Base-by-base conservation (phyloP, 2,329 filamentous ascomycete genomes). In the Tetracladium maxilliforme region DNA sequence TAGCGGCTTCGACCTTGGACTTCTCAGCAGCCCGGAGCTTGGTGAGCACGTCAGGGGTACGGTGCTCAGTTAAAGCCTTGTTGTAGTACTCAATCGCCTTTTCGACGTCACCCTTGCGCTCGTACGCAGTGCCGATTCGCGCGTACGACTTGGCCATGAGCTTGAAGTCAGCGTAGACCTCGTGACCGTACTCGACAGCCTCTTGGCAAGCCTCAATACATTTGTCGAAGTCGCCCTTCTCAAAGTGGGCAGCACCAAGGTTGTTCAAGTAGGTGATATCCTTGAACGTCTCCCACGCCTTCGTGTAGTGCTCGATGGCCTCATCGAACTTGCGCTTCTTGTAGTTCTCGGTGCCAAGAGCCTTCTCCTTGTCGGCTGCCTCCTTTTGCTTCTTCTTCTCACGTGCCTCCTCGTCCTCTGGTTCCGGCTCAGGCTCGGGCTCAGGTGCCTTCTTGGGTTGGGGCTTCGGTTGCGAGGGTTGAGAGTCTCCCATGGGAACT, bases 261-360 rank as follows among this genome's bases (percentile, higher is more conserved):
- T 98, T 98, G 61, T 92, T 98, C 31, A 95, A 66, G 56, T 98
- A 98, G 10, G 87, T 90, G 44, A 98, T 92, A 44, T 98, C 90
- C 64, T 94, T 90, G 69, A 82, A 65, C 19, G 80, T 54, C 31
- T 93, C 86, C 90, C 90, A 98, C 0, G 90, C 90, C 51, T 92
- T 92, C 48, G 53, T 69, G 63, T 98, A 98, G 59, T 98, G 83
- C 46, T 75, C 71, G 42, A 98, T 94, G 25, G 90, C 90, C 45
- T 79, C 73, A 42, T 95, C 90, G 39, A 98, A 94, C 47, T 94
- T 75, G 39, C 83, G 77, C 70, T 95, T 95, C 75, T 98, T 98
- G 67, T 98, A 98, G 51, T 77, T 76, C 40, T 90, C 83, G 10
- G 87, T 98, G 30, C 90, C 90, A 29, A 92, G 62, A 16, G 76